phyloP scores from a whole-genome alignment of 2,329 filamentous ascomycete genomes.

The Arthrobotrys conoides region DNA sequence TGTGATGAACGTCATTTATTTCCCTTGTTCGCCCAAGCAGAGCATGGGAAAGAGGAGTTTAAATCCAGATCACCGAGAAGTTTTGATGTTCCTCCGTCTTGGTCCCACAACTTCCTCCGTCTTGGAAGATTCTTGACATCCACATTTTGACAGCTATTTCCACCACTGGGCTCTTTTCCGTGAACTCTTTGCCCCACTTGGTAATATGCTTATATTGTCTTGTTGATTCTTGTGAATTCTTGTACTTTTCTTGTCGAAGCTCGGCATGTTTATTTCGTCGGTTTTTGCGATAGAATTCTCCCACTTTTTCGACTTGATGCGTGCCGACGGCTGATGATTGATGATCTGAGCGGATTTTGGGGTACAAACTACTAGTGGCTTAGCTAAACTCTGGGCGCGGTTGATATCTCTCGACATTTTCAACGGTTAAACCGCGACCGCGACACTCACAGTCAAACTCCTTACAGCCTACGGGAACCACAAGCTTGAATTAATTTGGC shows the following conservation, averaged over 20 bases:
- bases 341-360: conserved; percentile 18
- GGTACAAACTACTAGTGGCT: background rate
- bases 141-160: conserved; percentile 43
- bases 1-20: conserved; percentile 41
- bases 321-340: background rate
- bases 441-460: conserved; percentile 3
- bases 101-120: conserved; percentile 50
- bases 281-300: background rate
- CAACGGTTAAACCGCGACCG: conserved; percentile 24
- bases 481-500: conserved; percentile 4
- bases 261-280: conserved; percentile 28
- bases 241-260: conserved; percentile 43
- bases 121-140: conserved; percentile 24
- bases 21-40: background rate
- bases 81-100: conserved; percentile 52
- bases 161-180: conserved; percentile 53
- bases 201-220: conserved; percentile 58
- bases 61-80: conserved; percentile 9
- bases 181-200: background rate
- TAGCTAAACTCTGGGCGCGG: conserved; percentile 3
- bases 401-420: background rate
- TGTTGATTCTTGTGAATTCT: conserved; percentile 46
- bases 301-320: background rate
- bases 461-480: background rate
- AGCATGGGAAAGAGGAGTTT: conserved; percentile 15